Evolutionary conservation across 768 basidiomycete species (phyloP).

Genomic region (Amanita phalloides): DNA sequence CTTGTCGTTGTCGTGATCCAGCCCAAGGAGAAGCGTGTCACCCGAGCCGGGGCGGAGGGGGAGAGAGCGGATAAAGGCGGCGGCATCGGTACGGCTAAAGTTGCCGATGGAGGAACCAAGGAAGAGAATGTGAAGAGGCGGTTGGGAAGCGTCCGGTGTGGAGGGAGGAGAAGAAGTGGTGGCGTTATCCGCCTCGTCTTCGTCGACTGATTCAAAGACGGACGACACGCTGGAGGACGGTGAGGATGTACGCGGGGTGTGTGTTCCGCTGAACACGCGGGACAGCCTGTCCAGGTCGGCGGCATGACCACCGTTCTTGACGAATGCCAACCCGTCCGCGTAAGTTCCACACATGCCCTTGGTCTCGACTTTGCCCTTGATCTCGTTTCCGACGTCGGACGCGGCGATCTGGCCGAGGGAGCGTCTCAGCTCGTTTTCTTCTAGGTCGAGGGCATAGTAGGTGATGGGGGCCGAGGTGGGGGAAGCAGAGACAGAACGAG

Average conservation of each 20-base stretch:
- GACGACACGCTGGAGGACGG: conserved; percentile 13
- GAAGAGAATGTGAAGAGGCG: conserved; percentile 78
- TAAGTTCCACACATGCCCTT: conserved; percentile 90
- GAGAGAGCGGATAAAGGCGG: conserved; percentile 63
- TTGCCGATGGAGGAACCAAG: conserved; percentile 91
- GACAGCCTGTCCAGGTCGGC: background rate
- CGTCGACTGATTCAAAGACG: background rate
- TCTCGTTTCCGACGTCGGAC: conserved; percentile 49
- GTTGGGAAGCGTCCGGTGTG: conserved; percentile 32
- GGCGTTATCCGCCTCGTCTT: conserved; percentile 12
- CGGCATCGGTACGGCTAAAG: conserved; percentile 62
- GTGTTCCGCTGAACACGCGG: background rate
- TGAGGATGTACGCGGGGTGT: background rate
- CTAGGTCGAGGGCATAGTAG: conserved; percentile 91
- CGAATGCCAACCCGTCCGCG: conserved; percentile 76
- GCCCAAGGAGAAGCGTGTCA: conserved; percentile 83
- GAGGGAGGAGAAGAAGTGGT: conserved; percentile 26
- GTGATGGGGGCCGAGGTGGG: conserved; percentile 42
- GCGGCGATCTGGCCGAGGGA: conserved; percentile 57
- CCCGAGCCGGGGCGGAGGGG: conserved; percentile 65
- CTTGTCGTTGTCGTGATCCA: conserved; percentile 74
- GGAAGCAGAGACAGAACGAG: conserved; percentile 33
- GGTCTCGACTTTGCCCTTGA: conserved; percentile 64
- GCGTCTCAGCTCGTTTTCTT: conserved; percentile 74
- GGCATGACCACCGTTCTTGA: conserved; percentile 44